Conservation (phyloP, 2,329 filamentous ascomycete species). For the Ophiocordyceps camponoti-saundersi region DNA sequence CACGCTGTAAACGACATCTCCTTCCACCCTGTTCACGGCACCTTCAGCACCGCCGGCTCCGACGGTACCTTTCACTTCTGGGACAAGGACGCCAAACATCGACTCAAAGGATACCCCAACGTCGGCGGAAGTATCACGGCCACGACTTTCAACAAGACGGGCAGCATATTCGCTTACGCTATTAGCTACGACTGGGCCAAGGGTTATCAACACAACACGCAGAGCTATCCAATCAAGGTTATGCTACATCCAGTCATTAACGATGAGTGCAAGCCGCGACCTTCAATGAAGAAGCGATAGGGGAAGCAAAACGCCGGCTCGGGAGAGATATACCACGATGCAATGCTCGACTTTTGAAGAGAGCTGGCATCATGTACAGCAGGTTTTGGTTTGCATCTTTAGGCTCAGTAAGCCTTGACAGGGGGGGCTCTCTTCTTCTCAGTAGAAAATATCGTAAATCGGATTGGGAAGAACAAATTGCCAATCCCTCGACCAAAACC, state of each 20-base stretch:
- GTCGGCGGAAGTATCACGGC: conserved; percentile 77
- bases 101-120: conserved; percentile 73
- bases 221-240: conserved; percentile 59
- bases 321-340: too few relatives aligned
- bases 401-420: too few relatives aligned
- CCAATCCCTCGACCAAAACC: too few relatives aligned
- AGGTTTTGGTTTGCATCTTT: too few relatives aligned
- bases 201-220: conserved; percentile 73
- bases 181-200: conserved; percentile 98
- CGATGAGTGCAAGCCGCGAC: conserved; percentile 46
- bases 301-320: too few relatives aligned
- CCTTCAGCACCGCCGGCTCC: conserved; percentile 91
- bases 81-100: conserved; percentile 84
- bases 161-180: conserved; percentile 73
- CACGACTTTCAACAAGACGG: conserved; percentile 79
- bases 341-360: too few relatives aligned
- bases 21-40: conserved; percentile 91
- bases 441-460: too few relatives aligned
- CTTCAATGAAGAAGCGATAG: conserved; percentile 41
- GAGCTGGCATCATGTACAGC: too few relatives aligned
- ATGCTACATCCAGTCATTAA: conserved; percentile 62
- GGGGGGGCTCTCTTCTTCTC: too few relatives aligned
- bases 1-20: conserved; percentile 94
- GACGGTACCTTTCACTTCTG: conserved; percentile 96
- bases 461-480: too few relatives aligned